Percentiles rank a stretch among this genome's conserved stretches.
Conservation (phyloP, 129 eudicot species). For the Apium graveolens region DNA sequence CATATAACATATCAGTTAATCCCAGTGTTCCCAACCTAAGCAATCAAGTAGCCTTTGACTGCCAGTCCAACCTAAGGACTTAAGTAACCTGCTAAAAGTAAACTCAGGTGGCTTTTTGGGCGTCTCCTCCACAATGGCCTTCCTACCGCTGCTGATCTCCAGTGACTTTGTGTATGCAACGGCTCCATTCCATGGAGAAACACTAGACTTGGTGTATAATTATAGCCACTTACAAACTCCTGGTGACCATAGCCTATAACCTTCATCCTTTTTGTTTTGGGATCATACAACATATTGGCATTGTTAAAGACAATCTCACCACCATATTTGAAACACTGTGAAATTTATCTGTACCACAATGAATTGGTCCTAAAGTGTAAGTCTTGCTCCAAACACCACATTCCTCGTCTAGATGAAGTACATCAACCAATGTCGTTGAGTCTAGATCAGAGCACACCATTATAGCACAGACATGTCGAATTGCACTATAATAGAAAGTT, state of each 20-base stretch:
- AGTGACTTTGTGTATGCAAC: not conserved
- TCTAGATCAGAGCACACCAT: too few species aligned
- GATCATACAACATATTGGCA: not conserved
- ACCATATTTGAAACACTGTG: not conserved
- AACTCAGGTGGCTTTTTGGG: not conserved
- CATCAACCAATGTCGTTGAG: not conserved
- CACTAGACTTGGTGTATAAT: not conserved
- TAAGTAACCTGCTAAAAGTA: not conserved
- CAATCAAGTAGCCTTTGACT: too few species aligned
- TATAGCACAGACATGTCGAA: too few species aligned
- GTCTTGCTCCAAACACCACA: slow-evolving; percentile 1
- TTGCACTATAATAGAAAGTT: too few species aligned
- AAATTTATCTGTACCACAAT: not conserved
- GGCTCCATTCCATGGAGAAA: not conserved
- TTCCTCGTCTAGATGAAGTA: not conserved
- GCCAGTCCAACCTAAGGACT: not conserved
- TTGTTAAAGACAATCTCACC: slow-evolving; percentile 1
- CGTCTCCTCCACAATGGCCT: too few species aligned
- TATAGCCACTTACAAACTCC: not conserved
- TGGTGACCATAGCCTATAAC: not conserved
- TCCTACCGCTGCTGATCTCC: not conserved
- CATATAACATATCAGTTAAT: too few species aligned
- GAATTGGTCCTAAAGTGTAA: not conserved
- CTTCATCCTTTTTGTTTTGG: not conserved
- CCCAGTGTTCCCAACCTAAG: too few species aligned